Evolutionary conservation across 805 yeast genomes (phyloP).

Genomic region (Zygosaccharomyces bisporus): DNA sequence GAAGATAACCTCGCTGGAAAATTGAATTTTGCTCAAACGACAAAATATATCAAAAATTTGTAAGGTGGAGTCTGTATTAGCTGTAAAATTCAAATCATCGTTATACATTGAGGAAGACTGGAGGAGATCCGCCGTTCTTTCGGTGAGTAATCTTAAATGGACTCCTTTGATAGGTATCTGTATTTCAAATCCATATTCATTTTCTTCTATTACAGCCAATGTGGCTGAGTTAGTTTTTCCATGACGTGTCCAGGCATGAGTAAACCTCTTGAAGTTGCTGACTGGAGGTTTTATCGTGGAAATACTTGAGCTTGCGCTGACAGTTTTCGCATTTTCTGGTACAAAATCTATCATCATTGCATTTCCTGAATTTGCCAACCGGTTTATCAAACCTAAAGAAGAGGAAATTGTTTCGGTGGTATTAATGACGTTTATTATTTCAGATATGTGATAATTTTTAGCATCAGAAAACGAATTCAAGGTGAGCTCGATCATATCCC

Average conservation of each 20-base stretch:
- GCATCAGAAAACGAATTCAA: conserved; percentile 23
- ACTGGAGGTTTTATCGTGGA: conserved; percentile 19
- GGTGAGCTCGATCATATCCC: background rate
- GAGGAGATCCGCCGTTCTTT: conserved; percentile 64
- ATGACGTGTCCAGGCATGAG: conserved; percentile 18
- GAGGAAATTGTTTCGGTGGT: conserved; percentile 33
- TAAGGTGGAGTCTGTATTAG: conserved; percentile 31
- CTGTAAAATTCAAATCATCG: conserved; percentile 28
- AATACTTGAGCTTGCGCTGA: conserved; percentile 21
- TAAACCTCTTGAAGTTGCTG: conserved; percentile 19
- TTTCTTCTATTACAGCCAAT: conserved; percentile 23
- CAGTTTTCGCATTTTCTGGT: conserved; percentile 3
- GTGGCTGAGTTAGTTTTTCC: conserved; percentile 24
- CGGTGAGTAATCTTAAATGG: conserved; percentile 56
- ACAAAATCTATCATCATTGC: background rate
- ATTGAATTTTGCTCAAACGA: conserved; percentile 42
- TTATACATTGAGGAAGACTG: conserved; percentile 51
- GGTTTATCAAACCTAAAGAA: conserved; percentile 30
- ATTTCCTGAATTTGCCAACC: conserved; percentile 18
- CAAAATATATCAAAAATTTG: conserved; percentile 38
- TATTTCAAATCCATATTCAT: conserved; percentile 25
- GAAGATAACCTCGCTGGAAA: conserved; percentile 61
- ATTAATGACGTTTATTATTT: conserved; percentile 26
- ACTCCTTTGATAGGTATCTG: conserved; percentile 24
- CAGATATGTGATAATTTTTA: conserved; percentile 19